Evolutionary conservation across 208 protist species (phyloP).

Genomic region (Trypanosoma platydactyli): DNA sequence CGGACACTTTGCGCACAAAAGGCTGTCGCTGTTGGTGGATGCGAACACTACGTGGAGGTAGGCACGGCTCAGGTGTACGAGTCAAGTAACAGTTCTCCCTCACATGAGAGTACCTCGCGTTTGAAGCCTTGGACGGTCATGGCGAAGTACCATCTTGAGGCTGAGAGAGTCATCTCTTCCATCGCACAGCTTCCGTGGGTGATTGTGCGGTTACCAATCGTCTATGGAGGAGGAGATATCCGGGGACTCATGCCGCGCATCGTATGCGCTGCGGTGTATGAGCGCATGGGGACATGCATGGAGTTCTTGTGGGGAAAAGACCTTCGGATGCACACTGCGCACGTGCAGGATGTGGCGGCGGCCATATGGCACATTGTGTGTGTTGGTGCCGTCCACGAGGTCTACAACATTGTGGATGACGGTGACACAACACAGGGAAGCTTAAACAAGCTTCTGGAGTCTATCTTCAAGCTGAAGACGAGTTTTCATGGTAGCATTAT

Average conservation of each 20-base stretch:
- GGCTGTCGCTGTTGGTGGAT: slow-evolving; percentile 37
- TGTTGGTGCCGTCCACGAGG: slow-evolving; percentile 28
- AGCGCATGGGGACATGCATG: slow-evolving; percentile 80
- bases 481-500: slow-evolving; percentile 69
- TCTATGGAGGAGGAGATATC: slow-evolving; percentile 90
- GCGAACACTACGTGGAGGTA: slow-evolving; percentile 85
- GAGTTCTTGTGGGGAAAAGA: slow-evolving; percentile 87
- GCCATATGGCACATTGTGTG: slow-evolving; percentile 74
- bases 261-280: slow-evolving; percentile 89
- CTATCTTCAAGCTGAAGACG: slow-evolving; percentile 89
- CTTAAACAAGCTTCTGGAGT: slow-evolving; percentile 73
- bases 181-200: slow-evolving; percentile 56
- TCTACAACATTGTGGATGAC: slow-evolving; percentile 93
- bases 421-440: slow-evolving; percentile 83
- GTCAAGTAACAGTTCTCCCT: slow-evolving; percentile 42
- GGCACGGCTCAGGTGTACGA: slow-evolving; percentile 92
- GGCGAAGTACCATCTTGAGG: slow-evolving; percentile 67
- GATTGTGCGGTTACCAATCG: slow-evolving; percentile 87
- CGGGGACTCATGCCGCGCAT: slow-evolving; percentile 84
- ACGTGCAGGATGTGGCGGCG: slow-evolving; percentile 86
- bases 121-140: slow-evolving; percentile 84
- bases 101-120: slow-evolving; percentile 21
- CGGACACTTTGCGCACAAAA: slow-evolving; percentile 57
- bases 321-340: slow-evolving; percentile 91
- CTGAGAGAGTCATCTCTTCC: slow-evolving; percentile 64